These are phyloP conservation scores for Ganoderma boninense DNA, from an alignment of 1,284 basidiomycete species.

Conservation along the genomic window DNA sequence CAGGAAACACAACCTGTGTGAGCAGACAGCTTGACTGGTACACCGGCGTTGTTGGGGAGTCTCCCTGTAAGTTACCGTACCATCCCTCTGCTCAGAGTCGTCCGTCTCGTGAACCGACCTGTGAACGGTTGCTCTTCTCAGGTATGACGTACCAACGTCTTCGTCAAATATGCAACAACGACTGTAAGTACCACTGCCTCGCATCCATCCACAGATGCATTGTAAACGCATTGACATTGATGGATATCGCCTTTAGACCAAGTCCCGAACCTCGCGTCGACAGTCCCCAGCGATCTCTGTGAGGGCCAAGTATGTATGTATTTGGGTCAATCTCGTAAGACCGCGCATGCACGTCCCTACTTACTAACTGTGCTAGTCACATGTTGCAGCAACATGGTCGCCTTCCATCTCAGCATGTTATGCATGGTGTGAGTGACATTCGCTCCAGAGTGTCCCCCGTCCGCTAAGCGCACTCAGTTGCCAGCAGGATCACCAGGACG, in stretches of 20 bases:
- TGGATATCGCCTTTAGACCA: conserved; percentile 19
- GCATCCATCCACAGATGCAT: neutral
- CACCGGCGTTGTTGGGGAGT: neutral
- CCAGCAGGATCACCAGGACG: conserved; percentile 19
- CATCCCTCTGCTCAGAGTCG: neutral
- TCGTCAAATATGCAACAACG: conserved; percentile 22
- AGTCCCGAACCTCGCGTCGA: conserved; percentile 21
- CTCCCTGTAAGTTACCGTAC: neutral
- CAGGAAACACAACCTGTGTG: neutral
- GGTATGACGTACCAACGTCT: conserved; percentile 22
- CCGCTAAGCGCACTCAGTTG: conserved; percentile 19
- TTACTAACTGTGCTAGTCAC: neutral
- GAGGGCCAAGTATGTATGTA: conserved; percentile 29
- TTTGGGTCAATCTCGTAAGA: neutral
- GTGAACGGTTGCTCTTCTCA: neutral
- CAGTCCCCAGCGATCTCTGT: conserved; percentile 29
- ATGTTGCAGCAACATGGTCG: conserved; percentile 33
- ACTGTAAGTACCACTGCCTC: conserved; percentile 10
- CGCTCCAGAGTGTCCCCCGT: neutral
- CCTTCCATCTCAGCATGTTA: conserved; percentile 33
- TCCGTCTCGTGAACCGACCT: neutral
- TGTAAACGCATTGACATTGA: neutral
- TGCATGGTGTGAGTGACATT: conserved; percentile 29
- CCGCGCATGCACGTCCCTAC: neutral
- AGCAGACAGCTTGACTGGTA: conserved; percentile 1